These are phyloP conservation scores for Cladosporium sp. DNA, from an alignment of 2,329 filamentous ascomycete species.

Conservation along the genomic window DNA sequence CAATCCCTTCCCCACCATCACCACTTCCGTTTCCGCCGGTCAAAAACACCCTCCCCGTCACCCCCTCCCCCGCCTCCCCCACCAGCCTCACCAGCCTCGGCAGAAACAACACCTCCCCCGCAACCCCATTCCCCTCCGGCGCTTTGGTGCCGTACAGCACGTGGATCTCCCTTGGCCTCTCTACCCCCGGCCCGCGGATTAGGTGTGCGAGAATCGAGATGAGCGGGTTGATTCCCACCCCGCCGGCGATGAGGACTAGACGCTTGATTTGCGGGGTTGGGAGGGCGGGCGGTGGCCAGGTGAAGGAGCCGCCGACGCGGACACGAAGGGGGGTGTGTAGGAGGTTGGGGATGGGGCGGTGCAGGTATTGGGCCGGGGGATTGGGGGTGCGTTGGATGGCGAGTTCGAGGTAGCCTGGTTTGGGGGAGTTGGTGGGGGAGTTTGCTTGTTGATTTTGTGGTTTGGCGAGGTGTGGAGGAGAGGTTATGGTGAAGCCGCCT, in stretches of 20 bases:
- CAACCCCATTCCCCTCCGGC: slow-evolving; percentile 25
- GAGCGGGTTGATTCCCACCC: slow-evolving; percentile 78
- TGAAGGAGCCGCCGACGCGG: slow-evolving; percentile 75
- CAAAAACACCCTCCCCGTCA: slow-evolving; percentile 29
- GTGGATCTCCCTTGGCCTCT: slow-evolving; percentile 43
- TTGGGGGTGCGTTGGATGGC: slow-evolving; percentile 72
- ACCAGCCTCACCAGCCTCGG: slow-evolving; percentile 38
- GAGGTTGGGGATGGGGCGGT: slow-evolving; percentile 55
- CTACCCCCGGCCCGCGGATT: slow-evolving; percentile 16
- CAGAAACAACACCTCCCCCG: slow-evolving; percentile 43
- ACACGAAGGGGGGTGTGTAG: slow-evolving; percentile 58
- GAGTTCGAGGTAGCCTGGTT: slow-evolving; percentile 64
- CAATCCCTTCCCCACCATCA: slow-evolving; percentile 20
- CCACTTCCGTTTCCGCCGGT: slow-evolving; percentile 22
- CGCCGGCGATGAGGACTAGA: slow-evolving; percentile 73
- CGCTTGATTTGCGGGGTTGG: slow-evolving; percentile 44
- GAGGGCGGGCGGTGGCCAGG: slow-evolving; percentile 62
- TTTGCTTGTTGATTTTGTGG: slow-evolving; percentile 21
- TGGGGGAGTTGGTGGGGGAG: background rate
- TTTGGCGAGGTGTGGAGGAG: slow-evolving; percentile 52
- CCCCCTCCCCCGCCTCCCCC: slow-evolving; percentile 14
- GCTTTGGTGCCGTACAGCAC: slow-evolving; percentile 61
- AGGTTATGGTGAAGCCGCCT: slow-evolving; percentile 87
- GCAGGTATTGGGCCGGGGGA: slow-evolving; percentile 73
- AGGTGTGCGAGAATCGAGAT: slow-evolving; percentile 68